Percentiles rank a stretch among this genome's conserved stretches.
phyloP scores from a whole-genome alignment of 2,329 filamentous ascomycete genomes.

The Rhynchosporium secalis region DNA sequence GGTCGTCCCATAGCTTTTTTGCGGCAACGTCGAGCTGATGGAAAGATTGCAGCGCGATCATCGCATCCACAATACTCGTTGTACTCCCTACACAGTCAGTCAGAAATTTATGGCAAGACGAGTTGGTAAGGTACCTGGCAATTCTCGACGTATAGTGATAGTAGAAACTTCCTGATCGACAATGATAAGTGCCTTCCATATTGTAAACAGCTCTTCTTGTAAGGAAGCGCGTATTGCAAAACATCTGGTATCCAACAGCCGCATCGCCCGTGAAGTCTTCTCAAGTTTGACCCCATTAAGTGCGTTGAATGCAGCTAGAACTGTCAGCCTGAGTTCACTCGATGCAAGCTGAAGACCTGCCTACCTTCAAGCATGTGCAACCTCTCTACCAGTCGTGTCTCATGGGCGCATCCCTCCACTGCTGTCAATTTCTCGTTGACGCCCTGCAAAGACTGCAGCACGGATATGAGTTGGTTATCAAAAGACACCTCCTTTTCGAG shows the following conservation, averaged over 20 bases:
- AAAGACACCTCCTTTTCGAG: conserved; percentile 59
- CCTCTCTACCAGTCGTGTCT: conserved; percentile 57
- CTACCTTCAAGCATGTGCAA: conserved; percentile 57
- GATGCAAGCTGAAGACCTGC: conserved; percentile 22
- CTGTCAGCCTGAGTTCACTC: conserved; percentile 22
- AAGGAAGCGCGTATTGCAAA: conserved; percentile 67
- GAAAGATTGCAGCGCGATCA: conserved; percentile 57
- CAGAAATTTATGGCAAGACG: conserved; percentile 1
- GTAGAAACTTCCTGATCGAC: conserved; percentile 57
- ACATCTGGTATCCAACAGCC: conserved; percentile 64
- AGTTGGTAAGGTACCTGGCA: conserved; percentile 19
- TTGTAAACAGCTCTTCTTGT: conserved; percentile 62
- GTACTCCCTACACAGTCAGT: conserved; percentile 34
- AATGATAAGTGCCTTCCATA: conserved; percentile 70
- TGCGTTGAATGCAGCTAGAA: conserved; percentile 55
- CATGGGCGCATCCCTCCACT: conserved; percentile 58
- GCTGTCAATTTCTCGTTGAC: conserved; percentile 62
- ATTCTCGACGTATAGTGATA: conserved; percentile 51
- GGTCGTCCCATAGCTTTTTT: conserved; percentile 59
- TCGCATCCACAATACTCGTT: conserved; percentile 55
- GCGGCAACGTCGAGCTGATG: conserved; percentile 62
- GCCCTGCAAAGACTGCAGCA: conserved; percentile 52
- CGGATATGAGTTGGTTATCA: conserved; percentile 55
- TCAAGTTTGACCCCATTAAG: conserved; percentile 61
- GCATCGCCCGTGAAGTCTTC: conserved; percentile 61